Evolutionary conservation across 495 filamentous ascomycete genomes (phyloP), one percentile per base, ranked within the genome.

Genomic region (Penicillium psychrofluorescens): DNA sequence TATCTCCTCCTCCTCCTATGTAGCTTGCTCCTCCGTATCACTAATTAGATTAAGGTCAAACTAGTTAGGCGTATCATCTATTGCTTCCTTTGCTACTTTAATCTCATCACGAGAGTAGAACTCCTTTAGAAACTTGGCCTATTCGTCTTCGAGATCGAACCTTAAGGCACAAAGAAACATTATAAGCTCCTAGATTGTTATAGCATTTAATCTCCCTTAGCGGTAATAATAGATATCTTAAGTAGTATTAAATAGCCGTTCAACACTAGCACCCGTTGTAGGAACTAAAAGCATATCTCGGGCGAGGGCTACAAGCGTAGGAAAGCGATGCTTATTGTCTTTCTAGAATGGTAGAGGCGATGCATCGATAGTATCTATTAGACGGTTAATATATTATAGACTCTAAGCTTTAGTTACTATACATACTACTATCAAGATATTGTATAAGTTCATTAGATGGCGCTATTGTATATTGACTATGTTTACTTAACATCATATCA

Each of bases 371-470:
- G 32, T 29, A 42, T 42, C 40, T 42, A 33, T 10, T 35, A 33
- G 1, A 2, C 1, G 13, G 27, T 34, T 42, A 42, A 10, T 41
- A 42, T 33, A 16, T 0, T 13, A 42, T 42, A 33, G 27, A 34
- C 8, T n/a, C 5, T 33, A 14, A 33, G 13, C 10, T 22, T 30
- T 30, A 16, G 1, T 1, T 1, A 1, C 4, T 42, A 27, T n/a
- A 34, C 22, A 42, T 42, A 42, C 15, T 31, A 41, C 30, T 41
- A 41, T 40, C 29, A 29, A 29, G 38, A 16, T 35, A 42, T 35
- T 31, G n/a, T 9, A 5, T 33, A 1, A 33, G 2, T 33, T 42
- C 14, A 35, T 35, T 8, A 36, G 3, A 35, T 28, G 7, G 11
- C 14, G 28, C 15, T 15, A 1, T 33, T 33, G n/a, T 1, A 2